phyloP scores from a whole-genome alignment of 768 basidiomycete genomes.

The Psilocybe sp. region DNA sequence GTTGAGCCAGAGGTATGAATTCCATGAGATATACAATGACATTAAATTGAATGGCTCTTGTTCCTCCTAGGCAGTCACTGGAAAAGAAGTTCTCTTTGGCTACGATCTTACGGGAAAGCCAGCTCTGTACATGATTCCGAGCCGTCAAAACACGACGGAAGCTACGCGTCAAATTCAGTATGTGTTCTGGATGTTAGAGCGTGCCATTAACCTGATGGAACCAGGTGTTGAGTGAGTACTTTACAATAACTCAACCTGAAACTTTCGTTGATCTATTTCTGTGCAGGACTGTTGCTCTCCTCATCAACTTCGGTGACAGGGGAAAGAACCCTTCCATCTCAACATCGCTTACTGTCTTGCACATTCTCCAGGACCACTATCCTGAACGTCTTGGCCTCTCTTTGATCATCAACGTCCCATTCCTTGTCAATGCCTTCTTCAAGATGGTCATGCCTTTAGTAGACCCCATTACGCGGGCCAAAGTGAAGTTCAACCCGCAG shows the following conservation, averaged over 20 bases:
- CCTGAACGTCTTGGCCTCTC: conserved; percentile 82
- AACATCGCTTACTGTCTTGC: conserved; percentile 45
- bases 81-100: conserved; percentile 78
- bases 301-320: conserved; percentile 77
- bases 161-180: conserved; percentile 66
- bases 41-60: background rate
- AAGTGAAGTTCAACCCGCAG: conserved; percentile 74
- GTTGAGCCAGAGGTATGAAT: conserved; percentile 71
- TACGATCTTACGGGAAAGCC: conserved; percentile 68
- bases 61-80: conserved; percentile 61
- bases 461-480: conserved; percentile 76
- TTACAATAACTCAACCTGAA: background rate
- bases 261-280: background rate
- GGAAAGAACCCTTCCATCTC: conserved; percentile 52
- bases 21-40: conserved; percentile 1
- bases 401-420: conserved; percentile 80
- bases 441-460: conserved; percentile 79
- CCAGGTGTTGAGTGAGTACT: conserved; percentile 74
- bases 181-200: conserved; percentile 76
- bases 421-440: conserved; percentile 70
- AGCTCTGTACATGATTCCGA: conserved; percentile 63
- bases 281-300: conserved; percentile 53
- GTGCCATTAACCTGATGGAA: conserved; percentile 71
- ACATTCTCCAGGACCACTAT: conserved; percentile 79
- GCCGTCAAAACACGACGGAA: conserved; percentile 78